These are phyloP conservation scores for Bisporella sp. DNA, from an alignment of 2,329 filamentous ascomycete genomes.

Conservation along the genomic window DNA sequence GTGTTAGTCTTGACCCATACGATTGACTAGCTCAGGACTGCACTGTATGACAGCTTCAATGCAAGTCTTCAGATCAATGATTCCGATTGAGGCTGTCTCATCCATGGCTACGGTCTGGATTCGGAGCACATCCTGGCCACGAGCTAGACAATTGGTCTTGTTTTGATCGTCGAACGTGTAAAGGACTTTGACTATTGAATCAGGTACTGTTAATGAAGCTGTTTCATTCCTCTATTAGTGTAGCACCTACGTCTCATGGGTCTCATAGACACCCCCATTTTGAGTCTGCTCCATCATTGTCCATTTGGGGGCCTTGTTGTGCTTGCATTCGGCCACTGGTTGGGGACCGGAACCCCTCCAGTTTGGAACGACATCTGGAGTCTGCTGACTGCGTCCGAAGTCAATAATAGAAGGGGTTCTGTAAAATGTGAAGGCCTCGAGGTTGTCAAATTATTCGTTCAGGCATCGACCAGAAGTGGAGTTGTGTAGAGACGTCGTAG, in stretches of 20 bases:
- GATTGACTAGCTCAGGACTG: constrained; percentile 79
- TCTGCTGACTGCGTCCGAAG: background rate
- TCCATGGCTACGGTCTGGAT: constrained; percentile 78
- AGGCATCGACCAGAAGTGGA: too few relatives aligned
- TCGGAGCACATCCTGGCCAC: constrained; percentile 71
- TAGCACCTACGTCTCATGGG: constrained; percentile 56
- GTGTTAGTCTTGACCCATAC: constrained; percentile 77
- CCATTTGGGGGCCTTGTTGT: constrained; percentile 12
- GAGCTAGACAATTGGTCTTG: constrained; percentile 83
- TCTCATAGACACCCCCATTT: constrained; percentile 39
- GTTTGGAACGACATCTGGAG: constrained; percentile 22
- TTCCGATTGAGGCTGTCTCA: constrained; percentile 72
- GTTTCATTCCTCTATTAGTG: background rate
- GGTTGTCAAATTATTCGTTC: too few relatives aligned
- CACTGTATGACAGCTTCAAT: constrained; percentile 69
- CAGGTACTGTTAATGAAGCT: background rate
- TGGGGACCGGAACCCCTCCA: constrained; percentile 6
- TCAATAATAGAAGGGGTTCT: too few relatives aligned
- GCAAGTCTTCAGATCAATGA: constrained; percentile 82
- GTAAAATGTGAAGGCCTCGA: too few relatives aligned
- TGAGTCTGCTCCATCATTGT: constrained; percentile 29
- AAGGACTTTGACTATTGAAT: constrained; percentile 75
- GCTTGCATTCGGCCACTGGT: constrained; percentile 13
- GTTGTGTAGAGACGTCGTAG: too few relatives aligned
- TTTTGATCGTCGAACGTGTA: constrained; percentile 91